These are phyloP conservation scores for Hyaloscypha variabilis DNA, from an alignment of 495 filamentous ascomycete species.

Conservation along the genomic window DNA sequence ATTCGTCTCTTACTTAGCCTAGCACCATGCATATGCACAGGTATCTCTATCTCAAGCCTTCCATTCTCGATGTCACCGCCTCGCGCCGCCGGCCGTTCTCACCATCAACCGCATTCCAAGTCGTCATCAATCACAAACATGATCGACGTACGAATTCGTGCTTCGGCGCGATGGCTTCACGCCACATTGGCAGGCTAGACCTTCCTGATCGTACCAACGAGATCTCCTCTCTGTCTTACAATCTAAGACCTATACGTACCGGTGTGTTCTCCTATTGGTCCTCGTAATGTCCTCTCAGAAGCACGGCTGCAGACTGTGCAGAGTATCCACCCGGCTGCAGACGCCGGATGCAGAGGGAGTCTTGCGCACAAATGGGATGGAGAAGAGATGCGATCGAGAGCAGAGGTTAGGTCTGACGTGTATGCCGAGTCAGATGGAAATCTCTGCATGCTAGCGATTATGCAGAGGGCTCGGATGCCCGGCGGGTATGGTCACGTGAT, in stretches of 20 bases:
- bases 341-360: background rate
- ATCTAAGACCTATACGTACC: background rate
- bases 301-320: background rate
- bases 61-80: background rate
- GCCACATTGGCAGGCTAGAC: too few relatives aligned
- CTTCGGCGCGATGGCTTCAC: too few relatives aligned
- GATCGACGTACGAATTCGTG: too few relatives aligned
- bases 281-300: background rate
- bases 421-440: background rate
- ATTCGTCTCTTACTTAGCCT: background rate
- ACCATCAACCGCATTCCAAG: too few relatives aligned
- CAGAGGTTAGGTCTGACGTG: background rate
- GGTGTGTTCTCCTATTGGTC: background rate
- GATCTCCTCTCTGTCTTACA: background rate
- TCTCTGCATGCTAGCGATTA: background rate
- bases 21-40: background rate
- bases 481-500: background rate
- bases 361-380: background rate
- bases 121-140: too few relatives aligned
- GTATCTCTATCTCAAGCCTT: background rate
- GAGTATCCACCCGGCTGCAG: background rate
- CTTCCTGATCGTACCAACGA: background rate
- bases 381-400: background rate
- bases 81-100: background rate
- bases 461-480: background rate